Evolutionary conservation across 192 early-diverging fungal species (phyloP), one percentile per base, ranked within the genome.

Genomic region (Chytriomyces sp.): DNA sequence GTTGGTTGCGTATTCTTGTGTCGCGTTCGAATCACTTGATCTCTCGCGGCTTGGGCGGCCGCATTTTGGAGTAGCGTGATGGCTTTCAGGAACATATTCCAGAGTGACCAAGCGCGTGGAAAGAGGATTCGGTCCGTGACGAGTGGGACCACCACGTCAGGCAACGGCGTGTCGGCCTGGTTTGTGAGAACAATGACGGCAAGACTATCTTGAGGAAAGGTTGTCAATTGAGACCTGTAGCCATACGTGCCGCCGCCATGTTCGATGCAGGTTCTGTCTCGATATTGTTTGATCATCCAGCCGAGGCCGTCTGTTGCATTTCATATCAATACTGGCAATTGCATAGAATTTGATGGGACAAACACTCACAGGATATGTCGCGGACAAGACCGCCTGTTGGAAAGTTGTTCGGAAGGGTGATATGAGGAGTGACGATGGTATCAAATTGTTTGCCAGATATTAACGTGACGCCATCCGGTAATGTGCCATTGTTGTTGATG

Each of bases 131-230:
- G 22, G 28, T 58, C 56, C 56, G 30, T 25, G 12, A 58, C 14
- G 3, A 14, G 14, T 14, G 14, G 30, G 12, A 28, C n/a, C 12
- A 28, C 56, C 19, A 30, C 28, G 12, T 58, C 56, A 14, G n/a
- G 22, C 12, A 58, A 28, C 22, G 44, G 44, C 22, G 44, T 49
- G 14, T 22, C 44, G 44, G 14, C 25, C 30, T 12, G n/a, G 44
- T 72, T 72, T 33, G 70, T 62, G 6, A 72, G 32, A 26, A 72
- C 70, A 59, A 60, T 60, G 3, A 72, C 33, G 6, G 70, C 54
- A n/a, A 72, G 22, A 26, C 44, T 49, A 14, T 72, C 57, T n/a
- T 72, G 25, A 7, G 70, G 70, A 28, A 61, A 60, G 14, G 58
- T 61, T 10, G 31, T 30, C 25, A 72, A 17, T n/a, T 58, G 39